Evolutionary conservation across 2,329 filamentous ascomycete genomes (phyloP), one percentile per base, ranked within the genome.

Genomic region (Neofusicoccum parvum): DNA sequence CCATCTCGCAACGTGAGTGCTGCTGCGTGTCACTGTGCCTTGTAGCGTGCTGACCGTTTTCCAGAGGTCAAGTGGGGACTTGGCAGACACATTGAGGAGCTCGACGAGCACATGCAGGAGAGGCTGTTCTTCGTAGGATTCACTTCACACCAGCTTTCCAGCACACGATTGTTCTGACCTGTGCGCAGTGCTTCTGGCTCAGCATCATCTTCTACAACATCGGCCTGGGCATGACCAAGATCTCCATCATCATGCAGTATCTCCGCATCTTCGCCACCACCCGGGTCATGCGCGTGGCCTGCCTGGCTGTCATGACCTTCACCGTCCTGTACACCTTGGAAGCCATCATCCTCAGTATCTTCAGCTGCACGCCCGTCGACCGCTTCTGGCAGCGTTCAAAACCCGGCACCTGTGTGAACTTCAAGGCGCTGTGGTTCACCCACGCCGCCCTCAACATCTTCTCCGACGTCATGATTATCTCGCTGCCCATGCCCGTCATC

Each of bases 201-300:
- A 71, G 68, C 48, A 68, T 77, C 11, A 73, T 76, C 49, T 41
- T 73, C 3, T 77, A 76, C 68, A 72, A 75, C 59, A 60, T 76
- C 2, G 73, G 73, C 1, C 71, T 77, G 15, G 72, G 72, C 3
- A 51, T 72, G 23, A 72, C 73, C 17, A 78, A 78, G 66, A 66
- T 73, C 48, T 74, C 74, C 1, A 76, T 78, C 48, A 64, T 78
- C 23, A 65, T 75, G 45, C 75, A 76, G 66, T 78, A 77, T 64
- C 67, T 72, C 9, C 73, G 75, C 43, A 72, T 78, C 58, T 78
- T 78, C 48, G 68, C 72, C 1, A 69, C 72, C 2, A 65, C 43
- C 6, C 64, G 58, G 2, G 73, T 73, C 45, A 63, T 63, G 59
- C 72, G 74, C 23, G 64, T 68, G 17, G 67, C 68, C 48, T 72